Percentiles rank a stretch among this genome's conserved stretches.
Conservation (phyloP, 225 moss, liverwort and hornwort genomes). For the Asterella californica region DNA sequence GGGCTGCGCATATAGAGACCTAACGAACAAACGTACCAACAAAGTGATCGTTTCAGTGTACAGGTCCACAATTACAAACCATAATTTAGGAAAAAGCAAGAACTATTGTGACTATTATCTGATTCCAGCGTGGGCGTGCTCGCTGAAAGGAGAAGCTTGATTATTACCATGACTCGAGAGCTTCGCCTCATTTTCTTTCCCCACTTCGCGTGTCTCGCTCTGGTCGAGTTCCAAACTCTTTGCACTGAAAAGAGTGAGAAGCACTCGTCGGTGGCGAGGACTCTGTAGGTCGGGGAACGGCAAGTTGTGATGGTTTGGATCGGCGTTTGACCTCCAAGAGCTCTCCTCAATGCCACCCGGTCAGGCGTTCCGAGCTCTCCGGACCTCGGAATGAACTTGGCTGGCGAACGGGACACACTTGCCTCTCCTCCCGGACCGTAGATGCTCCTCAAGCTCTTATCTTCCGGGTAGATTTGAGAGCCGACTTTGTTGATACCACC, state of each 20-base stretch:
- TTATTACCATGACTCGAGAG: constrained; percentile 43
- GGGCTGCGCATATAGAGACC: constrained; percentile 39
- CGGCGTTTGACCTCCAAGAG: constrained; percentile 38
- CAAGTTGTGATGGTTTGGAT: constrained; percentile 33
- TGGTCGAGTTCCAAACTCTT: constrained; percentile 38
- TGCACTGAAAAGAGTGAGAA: constrained; percentile 37
- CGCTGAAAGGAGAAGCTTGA: neutral
- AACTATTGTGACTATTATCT: too few relatives aligned
- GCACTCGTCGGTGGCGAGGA: constrained; percentile 45
- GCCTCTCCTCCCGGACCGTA: neutral
- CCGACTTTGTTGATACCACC: constrained; percentile 35
- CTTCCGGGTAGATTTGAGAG: constrained; percentile 38
- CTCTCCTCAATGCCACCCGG: constrained; percentile 35
- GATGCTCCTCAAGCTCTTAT: constrained; percentile 26
- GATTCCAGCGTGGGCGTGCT: too few relatives aligned
- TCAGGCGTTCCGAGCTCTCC: constrained; percentile 39
- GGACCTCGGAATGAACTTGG: constrained; percentile 34
- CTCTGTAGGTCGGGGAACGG: constrained; percentile 37
- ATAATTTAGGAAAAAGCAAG: neutral
- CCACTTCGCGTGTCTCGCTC: constrained; percentile 44
- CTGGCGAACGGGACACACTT: constrained; percentile 34
- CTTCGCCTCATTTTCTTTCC: constrained; percentile 45
- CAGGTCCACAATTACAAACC: neutral
- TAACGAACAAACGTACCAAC: neutral
- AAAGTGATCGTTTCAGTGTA: too few relatives aligned